Evolutionary conservation across 169 alveolate species (phyloP).

Genomic region (Plasmodium cynomolgi): DNA sequence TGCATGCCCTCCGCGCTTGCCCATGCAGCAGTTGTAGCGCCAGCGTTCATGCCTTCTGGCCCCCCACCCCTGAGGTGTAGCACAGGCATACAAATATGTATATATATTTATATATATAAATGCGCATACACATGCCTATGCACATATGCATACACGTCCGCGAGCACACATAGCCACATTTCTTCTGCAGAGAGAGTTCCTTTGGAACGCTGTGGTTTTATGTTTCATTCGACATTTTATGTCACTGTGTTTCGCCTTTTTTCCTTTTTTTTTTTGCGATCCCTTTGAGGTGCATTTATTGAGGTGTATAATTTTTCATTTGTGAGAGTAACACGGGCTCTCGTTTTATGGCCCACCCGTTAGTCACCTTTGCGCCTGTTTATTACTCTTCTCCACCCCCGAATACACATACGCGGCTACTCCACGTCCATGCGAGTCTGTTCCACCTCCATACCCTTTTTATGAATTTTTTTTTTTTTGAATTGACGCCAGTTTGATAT

Average conservation of each 20-base stretch:
- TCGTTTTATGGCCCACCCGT: background rate
- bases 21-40: background rate
- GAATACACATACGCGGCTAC: background rate
- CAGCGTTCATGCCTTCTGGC: background rate
- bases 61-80: background rate
- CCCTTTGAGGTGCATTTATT: background rate
- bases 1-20: no score
- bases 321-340: background rate
- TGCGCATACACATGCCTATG: background rate
- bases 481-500: background rate
- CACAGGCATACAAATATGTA: background rate
- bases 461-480: background rate
- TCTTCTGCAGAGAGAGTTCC: background rate
- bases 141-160: background rate
- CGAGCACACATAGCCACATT: background rate
- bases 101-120: slow-evolving; percentile 3
- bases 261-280: background rate
- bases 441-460: background rate
- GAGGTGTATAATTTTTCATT: background rate
- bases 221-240: background rate
- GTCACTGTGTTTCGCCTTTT: background rate
- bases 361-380: background rate
- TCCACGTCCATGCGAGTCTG: background rate
- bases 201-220: background rate
- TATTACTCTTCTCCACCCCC: no score